These are phyloP conservation scores for Ceratobasidium theobromae DNA, from an alignment of 1,284 basidiomycete species.

Conservation along the genomic window DNA sequence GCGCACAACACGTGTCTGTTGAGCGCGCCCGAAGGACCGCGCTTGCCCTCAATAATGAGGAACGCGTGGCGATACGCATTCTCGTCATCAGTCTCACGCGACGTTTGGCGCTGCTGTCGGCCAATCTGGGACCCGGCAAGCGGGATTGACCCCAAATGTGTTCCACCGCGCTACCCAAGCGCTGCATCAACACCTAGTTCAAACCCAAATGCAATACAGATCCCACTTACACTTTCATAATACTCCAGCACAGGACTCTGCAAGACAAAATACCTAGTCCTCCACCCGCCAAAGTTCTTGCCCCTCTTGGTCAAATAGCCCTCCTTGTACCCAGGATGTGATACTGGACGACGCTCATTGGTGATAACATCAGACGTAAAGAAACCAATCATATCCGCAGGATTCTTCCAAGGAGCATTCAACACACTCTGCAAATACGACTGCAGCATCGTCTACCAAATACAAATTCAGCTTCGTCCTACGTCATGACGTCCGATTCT, in stretches of 20 bases:
- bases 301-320: conserved; percentile 96
- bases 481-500: not conserved
- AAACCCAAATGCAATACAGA: not conserved
- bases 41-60: conserved; percentile 87
- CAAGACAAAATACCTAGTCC: conserved; percentile 91
- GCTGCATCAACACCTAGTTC: conserved; percentile 25
- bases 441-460: conserved; percentile 71
- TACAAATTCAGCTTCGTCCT: conserved; percentile 33
- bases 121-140: conserved; percentile 89
- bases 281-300: conserved; percentile 96
- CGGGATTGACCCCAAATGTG: conserved; percentile 84
- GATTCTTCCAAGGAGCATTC: conserved; percentile 79
- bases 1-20: conserved; percentile 93
- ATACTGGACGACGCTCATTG: conserved; percentile 68
- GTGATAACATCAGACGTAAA: conserved; percentile 86
- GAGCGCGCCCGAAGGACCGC: conserved; percentile 66
- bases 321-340: conserved; percentile 85
- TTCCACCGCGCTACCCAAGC: conserved; percentile 72
- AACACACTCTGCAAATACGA: conserved; percentile 86
- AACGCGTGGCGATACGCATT: conserved; percentile 96
- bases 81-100: conserved; percentile 68
- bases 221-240: conserved; percentile 82
- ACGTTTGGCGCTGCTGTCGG: conserved; percentile 57
- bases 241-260: conserved; percentile 88
- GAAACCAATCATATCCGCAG: conserved; percentile 89